Evolutionary conservation across 371 early-diverging fungal species (phyloP), one percentile per base, ranked within the genome.

Genomic region (Paraphysoderma sedebokerense): DNA sequence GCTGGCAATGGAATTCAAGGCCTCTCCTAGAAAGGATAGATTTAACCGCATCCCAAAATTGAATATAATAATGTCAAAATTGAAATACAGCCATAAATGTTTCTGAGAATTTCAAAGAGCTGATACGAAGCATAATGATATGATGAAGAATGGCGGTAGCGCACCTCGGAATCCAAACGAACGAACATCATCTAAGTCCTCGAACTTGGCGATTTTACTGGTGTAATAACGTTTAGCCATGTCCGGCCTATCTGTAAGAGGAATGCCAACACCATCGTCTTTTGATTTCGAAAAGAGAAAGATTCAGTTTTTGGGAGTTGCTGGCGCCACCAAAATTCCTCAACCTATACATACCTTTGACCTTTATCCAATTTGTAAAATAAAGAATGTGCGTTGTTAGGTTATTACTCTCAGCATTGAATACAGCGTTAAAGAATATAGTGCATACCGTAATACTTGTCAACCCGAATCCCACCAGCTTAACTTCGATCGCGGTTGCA

Each of bases 131-230:
- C 19, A 8, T 7, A n/a, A 34, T 3, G 17, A 22, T 29, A 35
- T 2, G 17, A 40, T 1, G 6, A 28, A 11, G 30, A 2, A 27
- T 22, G 26, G 27, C 15, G 6, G 3, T 0, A n/a, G 28, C 22
- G 41, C 49, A 27, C 77, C 76, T 32, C 86, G 60, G 58, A 86
- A 88, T 1, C 88, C 88, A 60, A 72, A 80, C 4, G 71, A 72
- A 1, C 36, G 20, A 4, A 79, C 55, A 12, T 31, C 49, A 3
- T 58, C 53, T 1, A 85, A 38, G 47, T 82, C 84, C 15, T 72
- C 64, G 52, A 80, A 76, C 0, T 42, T 37, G 11, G 30, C 28
- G n/a, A 84, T 60, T 58, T 88, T 88, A 24, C 79, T 79, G 12
- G 88, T 88, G 53, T 65, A 68, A 51, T 83, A 69, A 15, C 66